These are phyloP conservation scores for Paramecium primaurelia DNA, from an alignment of 73 alveolate genomes.

Conservation along the genomic window DNA sequence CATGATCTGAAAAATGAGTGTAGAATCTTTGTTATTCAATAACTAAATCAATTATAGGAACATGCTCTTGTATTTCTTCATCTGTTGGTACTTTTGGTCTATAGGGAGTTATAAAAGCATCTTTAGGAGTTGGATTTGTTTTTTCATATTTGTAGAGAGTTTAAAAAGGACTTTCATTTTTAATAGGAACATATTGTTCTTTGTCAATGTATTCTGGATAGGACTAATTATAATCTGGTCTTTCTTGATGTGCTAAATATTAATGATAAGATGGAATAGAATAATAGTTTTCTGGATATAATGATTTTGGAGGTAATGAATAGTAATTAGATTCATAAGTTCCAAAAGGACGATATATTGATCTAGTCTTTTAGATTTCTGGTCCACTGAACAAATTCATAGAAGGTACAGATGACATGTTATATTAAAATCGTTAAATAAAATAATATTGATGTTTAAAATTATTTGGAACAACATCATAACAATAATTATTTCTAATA, in stretches of 20 bases:
- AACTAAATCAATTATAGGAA: background rate
- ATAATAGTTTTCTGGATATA: background rate
- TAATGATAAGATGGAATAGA: background rate
- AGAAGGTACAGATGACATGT: background rate
- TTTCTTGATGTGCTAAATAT: background rate
- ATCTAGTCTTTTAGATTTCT: background rate
- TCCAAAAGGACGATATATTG: background rate
- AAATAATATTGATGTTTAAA: background rate
- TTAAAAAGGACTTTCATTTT: background rate
- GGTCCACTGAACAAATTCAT: slow-evolving; percentile 26
- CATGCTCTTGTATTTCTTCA: background rate
- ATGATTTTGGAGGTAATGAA: background rate
- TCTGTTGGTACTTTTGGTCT: background rate
- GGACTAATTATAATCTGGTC: background rate
- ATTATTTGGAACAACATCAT: background rate
- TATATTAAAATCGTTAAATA: background rate
- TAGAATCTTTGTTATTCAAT: background rate
- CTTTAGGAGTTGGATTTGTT: slow-evolving; percentile 9
- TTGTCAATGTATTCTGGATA: background rate
- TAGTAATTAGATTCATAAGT: background rate
- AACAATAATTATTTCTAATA: no score
- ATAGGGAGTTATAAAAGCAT: background rate
- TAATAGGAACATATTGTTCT: background rate
- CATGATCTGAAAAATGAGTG: background rate
- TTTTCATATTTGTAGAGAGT: background rate